phyloP scores from a whole-genome alignment of 2,329 filamentous ascomycete species.

The Fusarium sp. region DNA sequence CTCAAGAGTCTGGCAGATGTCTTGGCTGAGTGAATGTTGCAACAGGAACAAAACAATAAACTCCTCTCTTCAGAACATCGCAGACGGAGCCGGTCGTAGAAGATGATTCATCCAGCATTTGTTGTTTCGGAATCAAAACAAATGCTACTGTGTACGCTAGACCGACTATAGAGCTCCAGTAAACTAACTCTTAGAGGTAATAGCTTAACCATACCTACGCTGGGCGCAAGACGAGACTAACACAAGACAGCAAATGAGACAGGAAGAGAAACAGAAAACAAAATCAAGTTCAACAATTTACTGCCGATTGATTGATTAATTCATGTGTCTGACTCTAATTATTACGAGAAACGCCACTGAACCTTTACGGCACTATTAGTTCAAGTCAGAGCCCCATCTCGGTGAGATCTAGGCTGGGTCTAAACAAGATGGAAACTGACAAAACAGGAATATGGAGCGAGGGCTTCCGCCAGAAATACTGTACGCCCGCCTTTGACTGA shows the following conservation, averaged over 20 bases:
- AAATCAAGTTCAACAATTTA: not conserved
- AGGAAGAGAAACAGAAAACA: not conserved
- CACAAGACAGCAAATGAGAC: conserved; percentile 29
- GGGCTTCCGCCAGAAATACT: conserved; percentile 10
- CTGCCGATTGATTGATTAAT: not conserved
- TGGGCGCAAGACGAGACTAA: conserved; percentile 31
- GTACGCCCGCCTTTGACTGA: not conserved
- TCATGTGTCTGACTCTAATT: not conserved
- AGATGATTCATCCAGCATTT: conserved; percentile 31
- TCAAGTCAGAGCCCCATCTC: conserved; percentile 17
- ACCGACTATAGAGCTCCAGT: conserved; percentile 3
- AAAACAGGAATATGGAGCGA: conserved; percentile 37
- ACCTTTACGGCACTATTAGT: not conserved
- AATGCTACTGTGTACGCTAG: conserved; percentile 12
- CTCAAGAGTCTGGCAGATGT: conserved; percentile 9
- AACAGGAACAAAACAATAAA: conserved; percentile 35
- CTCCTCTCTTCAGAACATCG: conserved; percentile 13
- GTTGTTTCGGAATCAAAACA: conserved; percentile 37
- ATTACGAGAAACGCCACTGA: conserved; percentile 36
- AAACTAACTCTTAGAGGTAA: conserved; percentile 14
- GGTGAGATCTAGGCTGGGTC: conserved; percentile 28
- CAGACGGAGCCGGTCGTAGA: conserved; percentile 30
- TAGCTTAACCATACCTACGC: conserved; percentile 1
- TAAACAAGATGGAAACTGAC: conserved; percentile 13
- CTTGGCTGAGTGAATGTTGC: conserved; percentile 31